Evolutionary conservation across 805 yeast genomes (phyloP), one percentile per base, ranked within the genome.

Genomic region (Teunomyces gatunensis): DNA sequence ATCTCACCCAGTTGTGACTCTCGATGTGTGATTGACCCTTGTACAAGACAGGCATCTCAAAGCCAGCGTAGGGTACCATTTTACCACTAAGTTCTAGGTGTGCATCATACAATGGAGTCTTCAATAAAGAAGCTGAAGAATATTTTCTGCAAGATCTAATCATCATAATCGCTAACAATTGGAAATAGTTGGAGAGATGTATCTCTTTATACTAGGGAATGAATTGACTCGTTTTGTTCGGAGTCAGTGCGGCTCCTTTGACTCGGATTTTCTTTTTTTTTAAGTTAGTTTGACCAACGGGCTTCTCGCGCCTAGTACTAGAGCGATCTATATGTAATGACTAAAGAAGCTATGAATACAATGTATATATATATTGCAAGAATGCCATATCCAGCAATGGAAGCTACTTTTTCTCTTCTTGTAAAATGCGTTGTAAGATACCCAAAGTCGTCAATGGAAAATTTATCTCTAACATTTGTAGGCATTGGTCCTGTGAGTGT

Each of bases 61-160:
- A 94, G n/a, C 97, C 97, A 13, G 98, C 98, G 68, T 88, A 94
- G 39, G 95, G 95, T 3, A 91, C 98, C 85, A 94, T 85, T 47
- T 87, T 90, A 11, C 90, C 99, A 5, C 90, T 92, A 40, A 82
- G 73, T 47, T 79, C 78, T 30, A 85, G 73, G 64, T 94, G 97
- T 20, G 89, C 75, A 48, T 86, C 89, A 64, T 85, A 82, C 35
- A 94, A 74, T 4, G 98, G 95, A 1, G 98, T 94, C 55, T 74
- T 80, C 54, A 79, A 73, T 49, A 77, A 63, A 5, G 58, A 17
- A 1, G 68, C 53, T 6, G 63, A 58, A 6, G 73, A 61, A 42
- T 62, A 60, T 42, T 53, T 51, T 55, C 68, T 62, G 43, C 34
- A 39, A 28, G 32, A 7, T 29, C 43, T 39, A 12, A 29, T 27